Evolutionary conservation across 164 flowering plant species (phyloP).

Genomic region (Annona squamosa): DNA sequence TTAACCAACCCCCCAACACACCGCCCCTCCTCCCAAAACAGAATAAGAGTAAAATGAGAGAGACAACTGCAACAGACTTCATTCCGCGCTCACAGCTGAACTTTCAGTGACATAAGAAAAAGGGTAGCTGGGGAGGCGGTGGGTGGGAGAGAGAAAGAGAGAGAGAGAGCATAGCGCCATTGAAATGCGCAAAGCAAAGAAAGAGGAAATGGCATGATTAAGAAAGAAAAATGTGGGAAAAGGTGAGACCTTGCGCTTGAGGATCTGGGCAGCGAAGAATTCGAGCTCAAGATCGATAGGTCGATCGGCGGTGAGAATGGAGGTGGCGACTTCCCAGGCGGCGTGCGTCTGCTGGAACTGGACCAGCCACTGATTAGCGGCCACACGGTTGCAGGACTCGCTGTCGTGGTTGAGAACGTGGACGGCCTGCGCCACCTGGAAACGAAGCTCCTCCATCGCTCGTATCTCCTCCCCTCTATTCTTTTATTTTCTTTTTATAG

Average conservation of each 20-base stretch:
- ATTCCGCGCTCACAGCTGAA: too few species aligned
- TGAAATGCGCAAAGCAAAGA: background rate
- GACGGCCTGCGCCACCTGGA: conserved; percentile 80
- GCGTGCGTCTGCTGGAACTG: conserved; percentile 84
- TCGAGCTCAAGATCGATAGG: conserved; percentile 55
- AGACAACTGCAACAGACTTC: background rate
- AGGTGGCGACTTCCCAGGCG: conserved; percentile 86
- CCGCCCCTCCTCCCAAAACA: background rate
- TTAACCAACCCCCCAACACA: background rate
- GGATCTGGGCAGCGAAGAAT: conserved; percentile 95
- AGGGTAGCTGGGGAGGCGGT: background rate
- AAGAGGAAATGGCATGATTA: background rate
- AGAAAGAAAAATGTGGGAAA: background rate
- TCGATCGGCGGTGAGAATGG: conserved; percentile 62
- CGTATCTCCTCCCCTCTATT: background rate
- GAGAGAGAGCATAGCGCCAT: background rate
- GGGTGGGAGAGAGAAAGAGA: background rate
- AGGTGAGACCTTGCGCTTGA: conserved; percentile 75
- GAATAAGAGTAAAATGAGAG: background rate
- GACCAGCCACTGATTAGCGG: conserved; percentile 97
- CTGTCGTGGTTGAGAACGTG: conserved; percentile 80
- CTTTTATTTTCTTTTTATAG: background rate
- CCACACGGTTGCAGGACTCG: conserved; percentile 80
- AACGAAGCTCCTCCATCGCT: conserved; percentile 43
- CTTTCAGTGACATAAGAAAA: background rate